phyloP scores from a whole-genome alignment of 1,139 yeast species.

The Eremothecium cymbalariae region DNA sequence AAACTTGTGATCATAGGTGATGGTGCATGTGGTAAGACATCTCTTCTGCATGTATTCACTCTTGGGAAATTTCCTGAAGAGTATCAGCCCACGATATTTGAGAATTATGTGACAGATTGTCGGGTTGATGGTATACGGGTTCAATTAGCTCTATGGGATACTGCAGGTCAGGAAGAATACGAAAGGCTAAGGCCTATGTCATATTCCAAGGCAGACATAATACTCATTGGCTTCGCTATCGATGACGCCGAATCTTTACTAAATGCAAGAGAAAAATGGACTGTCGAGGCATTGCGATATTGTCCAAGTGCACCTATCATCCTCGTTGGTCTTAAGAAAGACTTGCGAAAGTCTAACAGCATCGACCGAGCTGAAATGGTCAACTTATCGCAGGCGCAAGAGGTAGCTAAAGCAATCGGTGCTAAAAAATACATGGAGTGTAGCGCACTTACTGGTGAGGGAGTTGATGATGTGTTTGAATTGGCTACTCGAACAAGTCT shows the following conservation, averaged over 20 bases:
- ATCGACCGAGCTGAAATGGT: slow-evolving; percentile 39
- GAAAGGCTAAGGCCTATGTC: slow-evolving; percentile 67
- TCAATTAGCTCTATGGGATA: slow-evolving; percentile 87
- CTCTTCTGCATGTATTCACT: slow-evolving; percentile 82
- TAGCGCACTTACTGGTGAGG: slow-evolving; percentile 72
- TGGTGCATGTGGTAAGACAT: slow-evolving; percentile 94
- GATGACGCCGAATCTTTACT: slow-evolving; percentile 62
- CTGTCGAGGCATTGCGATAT: slow-evolving; percentile 56
- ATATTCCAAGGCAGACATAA: slow-evolving; percentile 66
- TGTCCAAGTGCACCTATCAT: slow-evolving; percentile 61
- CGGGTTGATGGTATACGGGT: slow-evolving; percentile 89
- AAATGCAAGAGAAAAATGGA: slow-evolving; percentile 67
- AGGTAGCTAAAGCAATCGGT: slow-evolving; percentile 56
- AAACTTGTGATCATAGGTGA: slow-evolving; percentile 90
- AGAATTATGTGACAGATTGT: slow-evolving; percentile 88
- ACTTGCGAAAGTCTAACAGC: slow-evolving; percentile 40
- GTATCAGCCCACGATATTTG: slow-evolving; percentile 92
- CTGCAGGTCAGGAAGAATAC: slow-evolving; percentile 94
- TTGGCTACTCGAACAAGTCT: slow-evolving; percentile 66
- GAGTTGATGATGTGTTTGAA: slow-evolving; percentile 75
- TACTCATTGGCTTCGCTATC: slow-evolving; percentile 63
- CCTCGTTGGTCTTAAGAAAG: slow-evolving; percentile 64
- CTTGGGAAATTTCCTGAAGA: slow-evolving; percentile 74
- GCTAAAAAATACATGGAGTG: slow-evolving; percentile 67
- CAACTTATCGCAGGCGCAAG: slow-evolving; percentile 47